Conservation (phyloP, 2,329 filamentous ascomycete species). For the Aspergillus persii region DNA sequence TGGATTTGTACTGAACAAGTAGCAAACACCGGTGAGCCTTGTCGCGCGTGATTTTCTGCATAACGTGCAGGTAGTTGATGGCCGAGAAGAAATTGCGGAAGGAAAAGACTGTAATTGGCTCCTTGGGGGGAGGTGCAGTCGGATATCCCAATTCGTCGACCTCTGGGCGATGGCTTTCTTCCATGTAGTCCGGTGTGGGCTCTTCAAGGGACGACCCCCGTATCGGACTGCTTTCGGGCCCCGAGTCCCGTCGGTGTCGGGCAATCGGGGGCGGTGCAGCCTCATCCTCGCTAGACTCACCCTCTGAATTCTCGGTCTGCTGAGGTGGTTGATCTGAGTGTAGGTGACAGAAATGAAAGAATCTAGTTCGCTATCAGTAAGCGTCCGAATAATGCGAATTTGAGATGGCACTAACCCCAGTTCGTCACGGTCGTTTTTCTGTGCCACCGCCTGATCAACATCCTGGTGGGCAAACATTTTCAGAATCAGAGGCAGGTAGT, state of each 20-base stretch:
- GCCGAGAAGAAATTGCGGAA: conserved; percentile 92
- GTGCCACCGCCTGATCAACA: conserved; percentile 83
- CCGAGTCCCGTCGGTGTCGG: conserved; percentile 49
- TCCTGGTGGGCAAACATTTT: conserved; percentile 96
- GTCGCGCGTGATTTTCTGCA: conserved; percentile 96
- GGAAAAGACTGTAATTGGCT: conserved; percentile 83
- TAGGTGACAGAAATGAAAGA: conserved; percentile 84
- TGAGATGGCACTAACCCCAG: conserved; percentile 59
- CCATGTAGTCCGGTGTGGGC: conserved; percentile 20
- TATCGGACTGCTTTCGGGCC: conserved; percentile 24
- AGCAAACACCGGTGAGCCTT: conserved; percentile 94
- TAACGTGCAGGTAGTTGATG: conserved; percentile 91
- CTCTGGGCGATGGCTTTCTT: conserved; percentile 46
- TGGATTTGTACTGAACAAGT: conserved; percentile 93
- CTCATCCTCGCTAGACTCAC: conserved; percentile 60
- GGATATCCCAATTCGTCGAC: conserved; percentile 89
- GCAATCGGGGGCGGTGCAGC: conserved; percentile 80
- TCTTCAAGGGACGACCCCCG: conserved; percentile 27
- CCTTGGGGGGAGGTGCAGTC: conserved; percentile 61
- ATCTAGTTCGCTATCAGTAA: conserved; percentile 51
- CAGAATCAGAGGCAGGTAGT: conserved; percentile 86
- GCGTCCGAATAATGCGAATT: neutral
- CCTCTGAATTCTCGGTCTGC: conserved; percentile 32
- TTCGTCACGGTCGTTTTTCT: conserved; percentile 77
- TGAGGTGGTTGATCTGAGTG: conserved; percentile 61